A percentile compares a stretch with the other conserved stretches of the same genome.
Evolutionary conservation across 257 asterid genomes (phyloP).

Genomic region (Nicotiana paniculata): DNA sequence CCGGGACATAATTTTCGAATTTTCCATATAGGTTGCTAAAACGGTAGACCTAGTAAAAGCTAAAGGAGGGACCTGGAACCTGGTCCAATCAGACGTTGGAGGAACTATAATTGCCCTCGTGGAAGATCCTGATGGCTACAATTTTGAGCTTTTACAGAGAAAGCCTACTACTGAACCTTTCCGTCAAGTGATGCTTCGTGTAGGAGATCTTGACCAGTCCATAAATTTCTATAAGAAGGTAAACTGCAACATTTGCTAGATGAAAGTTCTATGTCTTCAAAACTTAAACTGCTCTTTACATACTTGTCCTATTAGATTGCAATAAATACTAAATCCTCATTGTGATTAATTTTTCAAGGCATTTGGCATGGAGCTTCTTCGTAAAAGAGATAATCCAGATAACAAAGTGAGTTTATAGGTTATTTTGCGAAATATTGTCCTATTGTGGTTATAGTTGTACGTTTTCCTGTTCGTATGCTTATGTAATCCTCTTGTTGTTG

Average conservation of each 20-base stretch:
- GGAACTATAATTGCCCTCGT: constrained; percentile 19
- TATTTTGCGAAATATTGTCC: not conserved
- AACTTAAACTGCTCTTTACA: not conserved
- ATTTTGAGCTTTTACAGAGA: constrained; percentile 36
- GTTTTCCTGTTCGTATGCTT: not conserved
- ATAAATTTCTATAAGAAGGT: constrained; percentile 44
- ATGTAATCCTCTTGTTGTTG: not conserved
- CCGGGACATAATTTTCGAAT: not conserved
- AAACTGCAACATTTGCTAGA: not conserved
- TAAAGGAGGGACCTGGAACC: constrained; percentile 34
- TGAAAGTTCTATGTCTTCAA: not conserved
- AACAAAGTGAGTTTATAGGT: constrained; percentile 29
- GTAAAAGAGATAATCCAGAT: constrained; percentile 31
- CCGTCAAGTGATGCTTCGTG: constrained; percentile 48
- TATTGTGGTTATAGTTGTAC: not conserved
- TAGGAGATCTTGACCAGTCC: constrained; percentile 47
- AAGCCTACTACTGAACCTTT: constrained; percentile 32
- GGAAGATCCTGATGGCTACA: constrained; percentile 47
- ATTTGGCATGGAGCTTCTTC: constrained; percentile 47
- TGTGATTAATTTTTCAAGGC: constrained; percentile 26
- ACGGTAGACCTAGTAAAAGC: constrained; percentile 30
- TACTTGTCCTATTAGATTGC: not conserved
- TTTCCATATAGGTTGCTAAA: constrained; percentile 29
- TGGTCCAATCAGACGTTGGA: constrained; percentile 20
- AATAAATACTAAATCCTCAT: not conserved